Evolutionary conservation across 352 stramenopile species (phyloP).

Genomic region (Phytophthora aleatoria): DNA sequence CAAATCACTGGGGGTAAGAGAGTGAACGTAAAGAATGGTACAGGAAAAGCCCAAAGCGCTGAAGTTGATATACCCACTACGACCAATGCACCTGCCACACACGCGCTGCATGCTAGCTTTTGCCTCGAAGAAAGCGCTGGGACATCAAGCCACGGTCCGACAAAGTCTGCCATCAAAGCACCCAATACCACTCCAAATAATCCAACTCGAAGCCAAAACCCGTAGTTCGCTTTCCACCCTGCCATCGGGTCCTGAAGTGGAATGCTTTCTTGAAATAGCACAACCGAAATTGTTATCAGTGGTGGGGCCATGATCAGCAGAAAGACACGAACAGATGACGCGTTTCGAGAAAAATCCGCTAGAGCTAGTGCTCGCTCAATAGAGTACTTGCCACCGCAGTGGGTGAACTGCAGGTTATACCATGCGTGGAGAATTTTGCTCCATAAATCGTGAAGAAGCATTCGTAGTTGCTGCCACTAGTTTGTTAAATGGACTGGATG

Average conservation of each 20-base stretch:
- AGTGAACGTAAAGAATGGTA: background rate
- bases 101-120: background rate
- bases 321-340: background rate
- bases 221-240: background rate
- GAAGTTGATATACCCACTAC: background rate
- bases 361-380: background rate
- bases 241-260: background rate
- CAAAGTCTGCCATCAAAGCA: background rate
- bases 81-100: background rate
- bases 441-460: background rate
- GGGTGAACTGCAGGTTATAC: background rate
- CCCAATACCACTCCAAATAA: background rate
- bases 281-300: background rate
- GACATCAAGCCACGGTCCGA: background rate
- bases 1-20: no score
- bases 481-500: no score
- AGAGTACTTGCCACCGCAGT: slow-evolving; percentile 2
- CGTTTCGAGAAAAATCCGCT: background rate
- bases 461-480: background rate
- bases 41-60: background rate
- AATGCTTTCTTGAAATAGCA: slow-evolving; percentile 3
- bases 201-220: background rate
- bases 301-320: background rate
- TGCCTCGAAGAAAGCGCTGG: background rate
- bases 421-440: background rate